Base-by-base conservation (phyloP, 2,329 filamentous ascomycete species). In the Albifimbria verrucaria region DNA sequence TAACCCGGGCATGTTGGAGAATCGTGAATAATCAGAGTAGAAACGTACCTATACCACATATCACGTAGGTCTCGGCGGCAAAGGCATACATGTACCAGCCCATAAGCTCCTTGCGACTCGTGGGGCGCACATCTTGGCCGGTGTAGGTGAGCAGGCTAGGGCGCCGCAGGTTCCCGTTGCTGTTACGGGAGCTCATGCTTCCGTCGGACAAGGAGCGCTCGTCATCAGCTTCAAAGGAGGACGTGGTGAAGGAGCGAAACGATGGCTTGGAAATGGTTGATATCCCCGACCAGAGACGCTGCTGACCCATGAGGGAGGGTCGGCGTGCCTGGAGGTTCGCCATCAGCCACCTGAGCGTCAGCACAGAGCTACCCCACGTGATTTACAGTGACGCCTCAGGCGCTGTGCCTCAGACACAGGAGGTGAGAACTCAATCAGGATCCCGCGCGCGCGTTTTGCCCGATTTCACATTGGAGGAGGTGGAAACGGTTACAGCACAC, bases 61-160 rank as follows among this genome's bases (percentile, higher is more conserved):
- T 90, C 17, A 95, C 90, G 69, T 97, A 97, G 51, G 95, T 93
- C 75, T 99, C 94, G 20, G 93, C 92, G 22, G 94, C 94, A 79
- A 96, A 97, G 42, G 89, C 89, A 76, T 97, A 97, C 68, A 88
- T 88, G 72, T 97, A 99, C 90, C 95, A 99, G 62, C 93, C 94
- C 39, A 86, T 78, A 55, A 97, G 81, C 80, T 99, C 94, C 71
- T 89, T 93, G 62, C 75, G 76, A 69, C 90, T 96, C 10, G 94
- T 97, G 52, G 89, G 83, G n/a, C 93, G 82, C 22, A 86, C 89
- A 71, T 99, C 94, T 69, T 97, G 91, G 56, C 89, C 91, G 2
- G 80, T 78, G 69, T 95, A 96, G 53, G 83, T 79, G 51, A 82
- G 70, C 55, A 60, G 59, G 57, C 60, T 59, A 52, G 67, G 60